Base-by-base conservation (phyloP, 1,284 basidiomycete genomes). In the Austroboletus niveus region DNA sequence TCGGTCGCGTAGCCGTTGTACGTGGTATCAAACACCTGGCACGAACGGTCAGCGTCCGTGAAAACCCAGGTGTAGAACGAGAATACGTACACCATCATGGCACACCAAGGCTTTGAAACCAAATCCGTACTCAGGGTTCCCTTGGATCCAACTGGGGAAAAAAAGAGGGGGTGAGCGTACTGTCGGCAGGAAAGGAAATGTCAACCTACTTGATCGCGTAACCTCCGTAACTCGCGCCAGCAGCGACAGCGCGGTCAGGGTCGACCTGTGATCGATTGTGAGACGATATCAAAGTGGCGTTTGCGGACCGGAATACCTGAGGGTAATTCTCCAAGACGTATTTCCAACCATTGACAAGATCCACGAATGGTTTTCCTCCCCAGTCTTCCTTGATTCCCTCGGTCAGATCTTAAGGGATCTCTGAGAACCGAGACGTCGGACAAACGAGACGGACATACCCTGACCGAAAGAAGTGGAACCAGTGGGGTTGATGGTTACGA, bases 391-490 rank as follows among this genome's bases (percentile, higher is more conserved):
- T 74, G 60, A 92, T 90, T 3, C 81, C 85, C 65, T 95, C 88
- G 20, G 87, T 90, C 52, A 97, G 83, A 22, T 87, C 90, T 90
- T 53, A 6, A 38, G 49, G 2, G 2, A 24, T n/a, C 41, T 17
- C 38, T 64, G 45, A 32, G 12, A 38, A 22, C 40, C 27, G 17
- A 30, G 8, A 27, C 22, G 2, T 30, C 12, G 43, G 29, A 43
- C 24, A n/a, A 39, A 29, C n/a, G 32, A 34, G 8, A 44, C 30
- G 27, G 7, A 58, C 64, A 39, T 58, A 85, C 87, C 77, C 79
- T 93, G 92, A 3, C 92, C 92, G 59, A 93, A 95, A 0, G 88
- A 85, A 2, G 92, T 94, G 41, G 87, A 90, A 7, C 92, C 93
- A 2, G 92, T 93, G 3, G 92, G 92, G 65, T 97, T 97, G 60